A percentile compares a stretch with the other conserved stretches of the same genome.
Evolutionary conservation across 2,329 filamentous ascomycete species (phyloP).

Genomic region (Trichoderma atroviride): DNA sequence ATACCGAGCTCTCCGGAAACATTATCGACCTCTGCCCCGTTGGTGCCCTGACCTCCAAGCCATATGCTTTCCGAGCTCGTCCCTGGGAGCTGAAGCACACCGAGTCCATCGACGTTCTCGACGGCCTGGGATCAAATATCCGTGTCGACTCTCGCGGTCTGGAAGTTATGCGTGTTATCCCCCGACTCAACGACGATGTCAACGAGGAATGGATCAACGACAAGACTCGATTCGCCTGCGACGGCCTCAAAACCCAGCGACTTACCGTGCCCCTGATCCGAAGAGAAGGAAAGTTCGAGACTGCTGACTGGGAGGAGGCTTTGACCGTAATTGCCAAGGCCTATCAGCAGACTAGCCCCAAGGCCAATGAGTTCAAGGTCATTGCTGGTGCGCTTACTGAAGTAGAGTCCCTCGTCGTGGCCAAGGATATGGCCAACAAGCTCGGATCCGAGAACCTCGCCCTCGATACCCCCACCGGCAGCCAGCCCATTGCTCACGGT

Average conservation of each 20-base stretch:
- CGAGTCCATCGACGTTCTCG: constrained; percentile 92
- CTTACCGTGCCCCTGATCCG: constrained; percentile 90
- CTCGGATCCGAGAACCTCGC: constrained; percentile 95
- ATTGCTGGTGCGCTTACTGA: constrained; percentile 90
- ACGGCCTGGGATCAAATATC: constrained; percentile 92
- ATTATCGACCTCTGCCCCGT: constrained; percentile 98
- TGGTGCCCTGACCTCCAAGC: constrained; percentile 93
- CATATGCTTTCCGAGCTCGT: constrained; percentile 93
- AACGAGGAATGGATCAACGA: constrained; percentile 99
- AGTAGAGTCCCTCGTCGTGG: constrained; percentile 89
- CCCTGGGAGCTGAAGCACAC: constrained; percentile 98
- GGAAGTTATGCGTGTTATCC: constrained; percentile 93
- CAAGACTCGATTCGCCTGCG: constrained; percentile 94
- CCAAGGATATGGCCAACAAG: constrained; percentile 96
- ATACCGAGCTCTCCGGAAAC: constrained; percentile 94
- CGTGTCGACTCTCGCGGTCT: constrained; percentile 89
- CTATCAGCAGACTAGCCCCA: constrained; percentile 76
- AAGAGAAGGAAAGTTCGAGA: constrained; percentile 86
- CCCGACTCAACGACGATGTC: constrained; percentile 92
- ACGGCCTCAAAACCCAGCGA: constrained; percentile 94
- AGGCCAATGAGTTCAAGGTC: constrained; percentile 94
- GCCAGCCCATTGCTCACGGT: constrained; percentile 84
- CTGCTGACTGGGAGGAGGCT: constrained; percentile 93
- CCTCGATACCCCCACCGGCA: constrained; percentile 84
- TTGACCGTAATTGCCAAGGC: constrained; percentile 83